These are phyloP conservation scores for Metschnikowia proteae DNA, from an alignment of 805 yeast species.

Conservation along the genomic window DNA sequence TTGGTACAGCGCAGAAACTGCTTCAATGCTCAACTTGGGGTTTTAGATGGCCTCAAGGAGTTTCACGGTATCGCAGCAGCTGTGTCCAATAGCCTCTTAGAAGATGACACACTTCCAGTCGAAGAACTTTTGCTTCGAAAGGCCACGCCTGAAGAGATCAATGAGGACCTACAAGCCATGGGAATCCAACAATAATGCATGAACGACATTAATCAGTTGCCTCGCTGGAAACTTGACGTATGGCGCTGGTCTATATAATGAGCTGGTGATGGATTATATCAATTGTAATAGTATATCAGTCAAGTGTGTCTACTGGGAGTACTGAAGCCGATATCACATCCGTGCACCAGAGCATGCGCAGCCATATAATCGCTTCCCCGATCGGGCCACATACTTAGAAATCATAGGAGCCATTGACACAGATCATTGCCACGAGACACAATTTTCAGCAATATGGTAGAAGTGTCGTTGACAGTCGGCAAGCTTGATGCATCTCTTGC, in stretches of 20 bases:
- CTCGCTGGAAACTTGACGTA: neutral
- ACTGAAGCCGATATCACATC: neutral
- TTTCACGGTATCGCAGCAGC: constrained; percentile 83
- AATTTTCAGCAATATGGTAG: constrained; percentile 54
- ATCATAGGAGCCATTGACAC: neutral
- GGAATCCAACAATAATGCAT: constrained; percentile 31
- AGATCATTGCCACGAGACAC: neutral
- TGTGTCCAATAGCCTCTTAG: constrained; percentile 39
- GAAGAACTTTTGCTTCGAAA: constrained; percentile 46
- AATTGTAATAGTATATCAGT: neutral
- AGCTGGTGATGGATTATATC: neutral
- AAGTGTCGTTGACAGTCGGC: constrained; percentile 91
- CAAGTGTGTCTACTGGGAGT: neutral
- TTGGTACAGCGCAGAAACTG: constrained; percentile 65
- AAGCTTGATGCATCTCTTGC: constrained; percentile 95
- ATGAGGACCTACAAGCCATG: constrained; percentile 68
- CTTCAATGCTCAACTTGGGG: constrained; percentile 64
- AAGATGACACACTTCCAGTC: constrained; percentile 18
- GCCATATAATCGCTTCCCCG: neutral
- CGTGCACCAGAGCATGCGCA: constrained; percentile 7
- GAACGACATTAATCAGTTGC: neutral
- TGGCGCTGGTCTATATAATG: neutral
- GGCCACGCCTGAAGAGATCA: constrained; percentile 68
- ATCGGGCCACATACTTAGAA: neutral
- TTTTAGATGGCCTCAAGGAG: constrained; percentile 60